These are phyloP conservation scores for Cordyceps farinosa DNA, from an alignment of 2,329 filamentous ascomycete species.

Conservation along the genomic window DNA sequence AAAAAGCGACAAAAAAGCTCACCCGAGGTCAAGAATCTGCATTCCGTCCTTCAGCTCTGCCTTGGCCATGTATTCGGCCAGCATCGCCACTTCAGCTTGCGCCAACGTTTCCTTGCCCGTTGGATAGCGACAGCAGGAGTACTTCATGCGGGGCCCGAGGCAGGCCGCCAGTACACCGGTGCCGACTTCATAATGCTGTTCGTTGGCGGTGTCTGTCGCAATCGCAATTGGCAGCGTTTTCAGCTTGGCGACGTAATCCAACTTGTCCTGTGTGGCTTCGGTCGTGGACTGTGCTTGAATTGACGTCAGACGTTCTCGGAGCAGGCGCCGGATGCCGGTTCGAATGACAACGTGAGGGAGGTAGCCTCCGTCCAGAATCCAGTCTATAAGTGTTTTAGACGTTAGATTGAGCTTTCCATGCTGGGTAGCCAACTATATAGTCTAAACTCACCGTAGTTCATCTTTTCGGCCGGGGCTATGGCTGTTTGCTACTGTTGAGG, in stretches of 20 bases:
- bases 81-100: conserved; percentile 64
- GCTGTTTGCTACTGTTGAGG: too few relatives aligned
- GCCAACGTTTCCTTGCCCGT: conserved; percentile 59
- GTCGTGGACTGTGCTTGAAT: conserved; percentile 53
- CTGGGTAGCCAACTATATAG: too few relatives aligned
- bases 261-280: conserved; percentile 55
- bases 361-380: conserved; percentile 62
- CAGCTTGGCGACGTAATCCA: conserved; percentile 59
- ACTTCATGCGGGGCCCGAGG: conserved; percentile 69
- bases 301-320: conserved; percentile 54
- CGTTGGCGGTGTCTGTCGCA: too few relatives aligned
- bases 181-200: conserved; percentile 61
- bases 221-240: conserved; percentile 55
- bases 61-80: conserved; percentile 58
- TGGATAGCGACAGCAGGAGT: conserved; percentile 64
- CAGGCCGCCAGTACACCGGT: conserved; percentile 59
- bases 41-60: conserved; percentile 58
- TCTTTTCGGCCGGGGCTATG: neutral
- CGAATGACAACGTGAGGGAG: conserved; percentile 61
- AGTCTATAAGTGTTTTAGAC: conserved; percentile 36
- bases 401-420: neutral
- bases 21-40: conserved; percentile 61
- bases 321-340: conserved; percentile 62
- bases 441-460: conserved; percentile 10
- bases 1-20: conserved; percentile 21